phyloP scores from a whole-genome alignment of 768 basidiomycete genomes.

The Xerocomellus intermedius region DNA sequence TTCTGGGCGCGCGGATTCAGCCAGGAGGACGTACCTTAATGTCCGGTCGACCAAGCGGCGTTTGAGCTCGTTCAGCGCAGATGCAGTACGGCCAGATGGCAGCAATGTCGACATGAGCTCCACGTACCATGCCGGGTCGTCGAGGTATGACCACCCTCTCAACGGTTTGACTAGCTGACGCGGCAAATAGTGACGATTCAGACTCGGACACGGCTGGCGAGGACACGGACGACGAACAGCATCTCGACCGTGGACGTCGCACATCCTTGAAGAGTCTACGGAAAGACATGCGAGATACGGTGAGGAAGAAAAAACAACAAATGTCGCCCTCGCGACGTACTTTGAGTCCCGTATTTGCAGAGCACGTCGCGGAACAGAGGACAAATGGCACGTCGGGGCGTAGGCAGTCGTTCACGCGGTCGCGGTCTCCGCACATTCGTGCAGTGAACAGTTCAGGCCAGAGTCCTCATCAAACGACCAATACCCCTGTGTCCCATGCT shows the following conservation, averaged over 20 bases:
- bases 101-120: constrained; percentile 71
- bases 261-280: constrained; percentile 32
- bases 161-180: constrained; percentile 18
- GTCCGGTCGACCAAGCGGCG: constrained; percentile 28
- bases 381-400: constrained; percentile 35
- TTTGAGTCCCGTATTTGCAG: constrained; percentile 24
- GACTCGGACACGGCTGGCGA: constrained; percentile 51
- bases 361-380: constrained; percentile 34
- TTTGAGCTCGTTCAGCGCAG: constrained; percentile 23
- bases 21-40: constrained; percentile 38
- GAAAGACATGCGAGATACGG: constrained; percentile 24
- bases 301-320: constrained; percentile 30
- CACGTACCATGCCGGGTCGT: constrained; percentile 84
- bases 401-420: constrained; percentile 63
- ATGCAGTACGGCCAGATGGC: constrained; percentile 20
- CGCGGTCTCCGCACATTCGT: constrained; percentile 60
- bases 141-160: constrained; percentile 50
- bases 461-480: constrained; percentile 34
- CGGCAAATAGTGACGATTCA: constrained; percentile 45
- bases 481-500: constrained; percentile 42
- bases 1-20: constrained; percentile 48
- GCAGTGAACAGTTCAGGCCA: constrained; percentile 34
- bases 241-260: constrained; percentile 44
- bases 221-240: constrained; percentile 55
- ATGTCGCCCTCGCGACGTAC: constrained; percentile 24